Conservation (phyloP, 345 rosid species). For the Corymbia maculata region DNA sequence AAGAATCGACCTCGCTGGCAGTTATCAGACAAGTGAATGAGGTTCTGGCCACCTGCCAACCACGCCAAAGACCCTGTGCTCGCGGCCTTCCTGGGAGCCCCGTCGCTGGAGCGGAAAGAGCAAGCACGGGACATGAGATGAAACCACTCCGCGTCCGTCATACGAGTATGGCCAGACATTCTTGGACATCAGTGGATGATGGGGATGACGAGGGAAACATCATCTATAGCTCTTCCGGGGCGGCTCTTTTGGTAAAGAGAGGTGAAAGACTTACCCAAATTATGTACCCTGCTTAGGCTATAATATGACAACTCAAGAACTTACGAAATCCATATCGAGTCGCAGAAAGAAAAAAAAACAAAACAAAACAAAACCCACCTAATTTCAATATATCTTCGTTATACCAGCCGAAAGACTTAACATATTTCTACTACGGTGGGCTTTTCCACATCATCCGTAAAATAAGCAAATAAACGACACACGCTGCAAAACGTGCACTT, state of each 20-base stretch:
- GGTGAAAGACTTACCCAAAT: neutral
- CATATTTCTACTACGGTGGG: neutral
- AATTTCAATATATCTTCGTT: neutral
- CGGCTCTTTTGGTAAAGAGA: neutral
- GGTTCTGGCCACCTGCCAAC: neutral
- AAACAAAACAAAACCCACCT: neutral
- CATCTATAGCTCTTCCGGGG: neutral
- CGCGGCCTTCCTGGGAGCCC: neutral
- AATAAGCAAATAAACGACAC: neutral
- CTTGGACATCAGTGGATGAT: neutral
- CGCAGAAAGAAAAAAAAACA: neutral
- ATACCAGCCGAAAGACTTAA: neutral
- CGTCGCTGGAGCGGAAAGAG: neutral
- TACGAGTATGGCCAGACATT: neutral
- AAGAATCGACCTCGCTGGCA: neutral
- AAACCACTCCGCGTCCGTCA: neutral
- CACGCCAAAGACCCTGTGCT: neutral
- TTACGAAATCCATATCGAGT: neutral
- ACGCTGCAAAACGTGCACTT: neutral
- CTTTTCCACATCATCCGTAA: neutral
- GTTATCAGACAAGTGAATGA: neutral
- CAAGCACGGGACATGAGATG: neutral
- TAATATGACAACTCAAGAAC: neutral
- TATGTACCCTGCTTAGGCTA: neutral
- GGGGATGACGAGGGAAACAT: neutral